These are phyloP conservation scores for Porcisia deanei DNA, from an alignment of 208 protist species.

Conservation along the genomic window DNA sequence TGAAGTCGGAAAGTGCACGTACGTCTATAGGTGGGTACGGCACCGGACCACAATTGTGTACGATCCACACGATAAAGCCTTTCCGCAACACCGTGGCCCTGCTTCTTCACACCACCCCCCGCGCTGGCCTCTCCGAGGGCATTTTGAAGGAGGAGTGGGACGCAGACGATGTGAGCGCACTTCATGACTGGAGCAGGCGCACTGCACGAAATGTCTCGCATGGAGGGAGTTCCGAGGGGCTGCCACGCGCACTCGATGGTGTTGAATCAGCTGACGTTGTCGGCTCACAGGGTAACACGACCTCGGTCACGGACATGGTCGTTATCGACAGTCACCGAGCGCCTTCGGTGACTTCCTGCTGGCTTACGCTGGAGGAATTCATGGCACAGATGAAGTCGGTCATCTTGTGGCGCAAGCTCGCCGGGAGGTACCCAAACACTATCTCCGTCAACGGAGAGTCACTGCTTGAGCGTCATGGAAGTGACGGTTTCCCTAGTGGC, in stretches of 20 bases:
- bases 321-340: conserved; percentile 15
- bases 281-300: background rate
- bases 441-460: conserved; percentile 23
- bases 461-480: conserved; percentile 19
- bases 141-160: conserved; percentile 51
- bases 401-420: conserved; percentile 61
- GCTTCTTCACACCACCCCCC: conserved; percentile 62
- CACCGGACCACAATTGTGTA: conserved; percentile 53
- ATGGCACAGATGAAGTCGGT: conserved; percentile 47
- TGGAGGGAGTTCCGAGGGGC: conserved; percentile 2
- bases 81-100: conserved; percentile 80
- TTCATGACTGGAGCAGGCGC: conserved; percentile 16
- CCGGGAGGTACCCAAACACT: conserved; percentile 31
- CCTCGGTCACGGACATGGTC: conserved; percentile 14
- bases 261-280: background rate
- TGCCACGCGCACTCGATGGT: background rate
- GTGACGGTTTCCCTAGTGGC: background rate
- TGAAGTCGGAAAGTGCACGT: background rate
- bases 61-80: conserved; percentile 55
- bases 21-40: background rate
- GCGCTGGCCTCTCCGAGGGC: conserved; percentile 31
- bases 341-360: conserved; percentile 37
- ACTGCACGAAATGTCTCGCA: background rate
- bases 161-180: conserved; percentile 46
- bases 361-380: conserved; percentile 84